Percentiles rank a stretch among this genome's conserved stretches.
Conservation (phyloP, 495 filamentous ascomycete species). For the Aspergillus nanangensis region DNA sequence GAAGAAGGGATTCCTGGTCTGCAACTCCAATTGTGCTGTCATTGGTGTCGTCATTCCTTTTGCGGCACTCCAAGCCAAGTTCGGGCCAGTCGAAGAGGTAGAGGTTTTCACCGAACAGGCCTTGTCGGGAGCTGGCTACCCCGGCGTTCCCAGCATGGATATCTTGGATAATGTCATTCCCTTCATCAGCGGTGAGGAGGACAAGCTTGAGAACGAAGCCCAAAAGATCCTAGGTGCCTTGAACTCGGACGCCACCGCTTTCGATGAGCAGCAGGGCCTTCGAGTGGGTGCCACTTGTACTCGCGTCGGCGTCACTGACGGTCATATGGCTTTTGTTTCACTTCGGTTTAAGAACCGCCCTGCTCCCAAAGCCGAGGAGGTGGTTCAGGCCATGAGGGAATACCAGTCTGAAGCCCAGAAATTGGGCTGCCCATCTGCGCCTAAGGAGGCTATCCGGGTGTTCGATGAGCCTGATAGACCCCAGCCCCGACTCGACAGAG, state of each 20-base stretch:
- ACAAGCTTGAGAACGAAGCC: slow-evolving; percentile 81
- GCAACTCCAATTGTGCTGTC: slow-evolving; percentile 89
- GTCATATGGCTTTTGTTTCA: slow-evolving; percentile 79
- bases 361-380: slow-evolving; percentile 57
- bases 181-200: slow-evolving; percentile 83
- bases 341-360: slow-evolving; percentile 60
- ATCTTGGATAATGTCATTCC: slow-evolving; percentile 82
- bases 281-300: slow-evolving; percentile 77
- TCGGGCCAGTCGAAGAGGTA: slow-evolving; percentile 69
- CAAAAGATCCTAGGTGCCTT: slow-evolving; percentile 76
- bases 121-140: slow-evolving; percentile 83
- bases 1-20: slow-evolving; percentile 76
- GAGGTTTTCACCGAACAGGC: slow-evolving; percentile 87
- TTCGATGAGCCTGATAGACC: slow-evolving; percentile 78
- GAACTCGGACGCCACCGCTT: slow-evolving; percentile 59
- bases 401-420: slow-evolving; percentile 73
- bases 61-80: slow-evolving; percentile 71
- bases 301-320: slow-evolving; percentile 78
- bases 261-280: slow-evolving; percentile 58
- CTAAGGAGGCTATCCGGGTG: slow-evolving; percentile 65
- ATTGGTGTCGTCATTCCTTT: slow-evolving; percentile 88
- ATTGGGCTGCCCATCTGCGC: slow-evolving; percentile 73
- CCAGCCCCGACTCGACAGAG: slow-evolving; percentile 78
- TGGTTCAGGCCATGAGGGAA: slow-evolving; percentile 62
- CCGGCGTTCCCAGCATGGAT: slow-evolving; percentile 72